Conservation (phyloP, 2,329 filamentous ascomycete genomes). For the Thermomyces lanuginosus region DNA sequence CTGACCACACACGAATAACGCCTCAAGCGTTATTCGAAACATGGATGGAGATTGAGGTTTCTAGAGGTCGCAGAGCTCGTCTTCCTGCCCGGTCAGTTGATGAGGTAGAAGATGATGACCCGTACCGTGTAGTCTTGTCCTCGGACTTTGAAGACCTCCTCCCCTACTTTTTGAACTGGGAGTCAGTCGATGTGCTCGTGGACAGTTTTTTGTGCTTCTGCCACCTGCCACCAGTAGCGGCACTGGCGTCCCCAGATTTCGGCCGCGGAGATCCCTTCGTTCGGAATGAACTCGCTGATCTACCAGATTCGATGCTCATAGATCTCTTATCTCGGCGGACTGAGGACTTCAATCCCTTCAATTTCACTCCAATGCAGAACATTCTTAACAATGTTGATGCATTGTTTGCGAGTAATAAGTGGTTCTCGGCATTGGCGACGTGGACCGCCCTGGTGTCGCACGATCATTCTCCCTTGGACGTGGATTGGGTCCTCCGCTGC, state of each 20-base stretch:
- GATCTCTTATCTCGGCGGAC: too few relatives aligned
- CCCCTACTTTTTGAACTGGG: conserved; percentile 15
- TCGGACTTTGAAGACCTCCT: conserved; percentile 55
- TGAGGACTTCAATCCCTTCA: conserved; percentile 15
- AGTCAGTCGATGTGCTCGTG: conserved; percentile 36
- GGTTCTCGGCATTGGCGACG: conserved; percentile 25
- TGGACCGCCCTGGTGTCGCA: conserved; percentile 14
- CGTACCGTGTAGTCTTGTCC: conserved; percentile 66
- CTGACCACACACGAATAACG: too few relatives aligned
- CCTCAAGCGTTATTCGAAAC: conserved; percentile 25
- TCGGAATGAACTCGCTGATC: conserved; percentile 23
- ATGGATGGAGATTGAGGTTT: conserved; percentile 40
- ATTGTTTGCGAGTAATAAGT: conserved; percentile 36
- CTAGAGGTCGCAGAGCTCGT: conserved; percentile 31
- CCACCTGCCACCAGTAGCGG: conserved; percentile 41
- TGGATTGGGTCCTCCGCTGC: conserved; percentile 34
- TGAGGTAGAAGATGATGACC: conserved; percentile 59
- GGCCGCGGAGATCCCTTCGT: conserved; percentile 44
- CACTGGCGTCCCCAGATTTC: conserved; percentile 22
- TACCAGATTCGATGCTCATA: conserved; percentile 9
- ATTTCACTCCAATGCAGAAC: conserved; percentile 15
- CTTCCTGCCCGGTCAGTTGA: conserved; percentile 61
- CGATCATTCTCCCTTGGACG: conserved; percentile 21
- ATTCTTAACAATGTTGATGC: conserved; percentile 34
- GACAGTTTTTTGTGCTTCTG: conserved; percentile 57